Conservation (phyloP, 139 green algal genomes). For the Coccomyxa sp. region DNA sequence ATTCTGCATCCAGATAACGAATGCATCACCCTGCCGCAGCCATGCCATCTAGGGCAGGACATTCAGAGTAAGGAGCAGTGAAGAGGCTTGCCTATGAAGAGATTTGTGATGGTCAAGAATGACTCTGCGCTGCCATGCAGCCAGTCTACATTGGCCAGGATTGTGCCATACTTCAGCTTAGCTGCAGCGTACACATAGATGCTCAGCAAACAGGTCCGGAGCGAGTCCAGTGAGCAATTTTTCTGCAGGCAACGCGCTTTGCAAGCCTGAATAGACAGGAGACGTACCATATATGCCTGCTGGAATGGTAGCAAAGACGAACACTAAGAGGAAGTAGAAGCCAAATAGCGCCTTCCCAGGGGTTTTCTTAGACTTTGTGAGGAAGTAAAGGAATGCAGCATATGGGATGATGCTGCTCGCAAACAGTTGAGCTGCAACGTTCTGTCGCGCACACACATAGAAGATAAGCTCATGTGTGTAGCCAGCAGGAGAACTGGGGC, state of each 20-base stretch:
- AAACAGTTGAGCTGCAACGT: conserved; percentile 53
- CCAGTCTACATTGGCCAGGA: conserved; percentile 94
- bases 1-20: too few species aligned
- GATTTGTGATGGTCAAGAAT: conserved; percentile 94
- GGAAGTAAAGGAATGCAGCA: conserved; percentile 87
- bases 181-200: too few species aligned
- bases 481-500: too few species aligned
- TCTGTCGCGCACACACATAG: conserved; percentile 15
- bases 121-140: conserved; percentile 93
- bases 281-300: conserved; percentile 83
- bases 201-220: too few species aligned
- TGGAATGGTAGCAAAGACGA: conserved; percentile 91
- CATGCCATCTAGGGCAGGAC: background rate
- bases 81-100: conserved; percentile 73
- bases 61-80: background rate
- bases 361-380: conserved; percentile 58
- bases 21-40: too few species aligned
- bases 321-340: conserved; percentile 97
- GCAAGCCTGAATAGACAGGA: conserved; percentile 1
- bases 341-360: conserved; percentile 70
- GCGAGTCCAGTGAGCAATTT: too few species aligned
- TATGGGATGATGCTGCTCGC: conserved; percentile 81
- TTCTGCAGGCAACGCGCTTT: too few species aligned
- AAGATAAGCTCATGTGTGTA: too few species aligned
- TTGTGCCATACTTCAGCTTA: conserved; percentile 77